A percentile compares a stretch with the other conserved stretches of the same genome.
Evolutionary conservation across 257 asterid species (phyloP).

Genomic region (Nyctanthes arbortristis): DNA sequence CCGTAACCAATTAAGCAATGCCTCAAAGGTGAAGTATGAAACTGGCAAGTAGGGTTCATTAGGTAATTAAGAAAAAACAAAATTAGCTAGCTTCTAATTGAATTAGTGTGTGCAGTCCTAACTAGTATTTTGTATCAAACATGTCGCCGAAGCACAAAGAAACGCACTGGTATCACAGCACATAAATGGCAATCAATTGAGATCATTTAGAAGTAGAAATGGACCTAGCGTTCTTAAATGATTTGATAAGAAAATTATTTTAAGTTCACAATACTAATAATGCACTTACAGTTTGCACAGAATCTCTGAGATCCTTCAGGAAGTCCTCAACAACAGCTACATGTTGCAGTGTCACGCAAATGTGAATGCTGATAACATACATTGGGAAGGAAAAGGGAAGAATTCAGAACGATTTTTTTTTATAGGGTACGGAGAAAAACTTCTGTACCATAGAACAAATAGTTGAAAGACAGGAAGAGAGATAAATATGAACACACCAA

Average conservation of each 20-base stretch:
- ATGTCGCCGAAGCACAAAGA: not conserved
- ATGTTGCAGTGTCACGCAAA: constrained; percentile 96
- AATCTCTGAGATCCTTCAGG: constrained; percentile 70
- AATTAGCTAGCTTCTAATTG: too few species aligned
- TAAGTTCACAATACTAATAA: not conserved
- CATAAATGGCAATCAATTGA: not conserved
- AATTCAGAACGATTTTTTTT: constrained; percentile 11
- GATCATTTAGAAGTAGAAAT: too few species aligned
- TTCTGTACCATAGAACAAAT: not conserved
- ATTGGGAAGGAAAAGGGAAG: not conserved
- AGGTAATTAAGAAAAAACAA: too few species aligned
- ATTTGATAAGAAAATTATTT: not conserved
- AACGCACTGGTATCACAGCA: not conserved
- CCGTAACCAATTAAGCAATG: not conserved
- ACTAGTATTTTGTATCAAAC: not conserved
- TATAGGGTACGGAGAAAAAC: not conserved
- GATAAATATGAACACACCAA: not conserved
- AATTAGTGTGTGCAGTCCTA: too few species aligned
- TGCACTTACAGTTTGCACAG: constrained; percentile 70
- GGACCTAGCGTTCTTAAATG: not conserved
- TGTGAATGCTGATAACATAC: constrained; percentile 73
- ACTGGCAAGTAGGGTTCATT: too few species aligned
- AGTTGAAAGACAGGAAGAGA: not conserved
- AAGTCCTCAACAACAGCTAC: constrained; percentile 65
- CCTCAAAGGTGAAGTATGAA: not conserved